phyloP scores from a whole-genome alignment of 2,329 filamentous ascomycete species.

The Venturia effusa region DNA sequence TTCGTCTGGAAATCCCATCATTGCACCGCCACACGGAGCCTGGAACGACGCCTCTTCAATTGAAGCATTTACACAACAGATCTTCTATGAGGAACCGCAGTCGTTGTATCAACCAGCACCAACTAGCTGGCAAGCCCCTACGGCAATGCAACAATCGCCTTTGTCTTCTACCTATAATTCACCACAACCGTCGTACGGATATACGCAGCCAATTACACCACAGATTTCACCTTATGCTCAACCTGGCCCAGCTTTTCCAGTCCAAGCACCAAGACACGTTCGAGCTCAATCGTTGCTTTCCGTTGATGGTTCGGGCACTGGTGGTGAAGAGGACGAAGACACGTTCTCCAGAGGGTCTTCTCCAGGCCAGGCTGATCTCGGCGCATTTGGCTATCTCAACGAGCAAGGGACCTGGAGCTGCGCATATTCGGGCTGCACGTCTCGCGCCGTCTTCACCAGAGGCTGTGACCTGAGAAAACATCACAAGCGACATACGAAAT shows the following conservation, averaged over 20 bases:
- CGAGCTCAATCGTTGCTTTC: constrained; percentile 3
- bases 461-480: constrained; percentile 53
- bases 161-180: background rate
- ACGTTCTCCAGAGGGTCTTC: constrained; percentile 27
- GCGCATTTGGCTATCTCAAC: constrained; percentile 32
- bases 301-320: background rate
- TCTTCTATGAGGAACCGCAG: constrained; percentile 7
- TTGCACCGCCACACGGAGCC: background rate
- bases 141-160: background rate
- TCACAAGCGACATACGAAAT: constrained; percentile 51
- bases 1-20: background rate
- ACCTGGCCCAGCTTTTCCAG: background rate
- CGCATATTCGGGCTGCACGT: constrained; percentile 48
- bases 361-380: constrained; percentile 28
- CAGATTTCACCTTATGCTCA: background rate
- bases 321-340: constrained; percentile 1
- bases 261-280: background rate
- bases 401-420: constrained; percentile 45
- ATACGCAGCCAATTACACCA: background rate
- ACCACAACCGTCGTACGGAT: background rate
- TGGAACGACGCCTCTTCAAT: background rate
- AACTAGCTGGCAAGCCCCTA: background rate
- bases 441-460: constrained; percentile 45
- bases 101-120: background rate
- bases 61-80: background rate